Evolutionary conservation across 2,329 filamentous ascomycete genomes (phyloP).

Genomic region (Neonectria coccinea): DNA sequence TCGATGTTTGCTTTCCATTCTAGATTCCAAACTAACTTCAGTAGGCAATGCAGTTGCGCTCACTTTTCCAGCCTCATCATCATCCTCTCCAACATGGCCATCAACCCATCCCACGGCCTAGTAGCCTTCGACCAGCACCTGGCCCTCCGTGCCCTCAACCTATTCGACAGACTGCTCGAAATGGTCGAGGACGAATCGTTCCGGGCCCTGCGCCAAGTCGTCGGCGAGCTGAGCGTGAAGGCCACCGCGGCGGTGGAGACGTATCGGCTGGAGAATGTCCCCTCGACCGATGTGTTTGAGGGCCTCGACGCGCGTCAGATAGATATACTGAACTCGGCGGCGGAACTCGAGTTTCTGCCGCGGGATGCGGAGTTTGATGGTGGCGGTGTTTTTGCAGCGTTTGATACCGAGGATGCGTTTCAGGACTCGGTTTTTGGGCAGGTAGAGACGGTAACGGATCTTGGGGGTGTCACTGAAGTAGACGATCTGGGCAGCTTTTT

Average conservation of each 20-base stretch:
- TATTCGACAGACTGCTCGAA: conserved; percentile 45
- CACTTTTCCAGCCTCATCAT: conserved; percentile 52
- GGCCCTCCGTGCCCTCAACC: conserved; percentile 41
- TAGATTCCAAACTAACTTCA: conserved; percentile 8
- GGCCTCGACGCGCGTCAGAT: background rate
- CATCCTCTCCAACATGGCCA: conserved; percentile 49
- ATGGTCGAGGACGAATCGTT: conserved; percentile 37
- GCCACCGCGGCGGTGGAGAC: conserved; percentile 33
- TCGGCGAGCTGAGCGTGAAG: conserved; percentile 38
- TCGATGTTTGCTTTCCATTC: too few relatives aligned
- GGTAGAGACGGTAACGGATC: background rate
- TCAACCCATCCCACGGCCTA: conserved; percentile 43
- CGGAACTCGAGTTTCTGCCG: conserved; percentile 14
- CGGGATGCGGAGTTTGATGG: conserved; percentile 4
- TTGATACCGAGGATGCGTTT: conserved; percentile 14
- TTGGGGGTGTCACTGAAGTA: background rate
- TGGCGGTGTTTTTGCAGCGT: conserved; percentile 15
- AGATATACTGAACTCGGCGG: background rate
- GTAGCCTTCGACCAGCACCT: conserved; percentile 47
- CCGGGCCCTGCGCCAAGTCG: conserved; percentile 22
- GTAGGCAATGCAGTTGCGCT: conserved; percentile 47
- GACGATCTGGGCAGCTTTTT: conserved; percentile 15
- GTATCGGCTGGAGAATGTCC: conserved; percentile 13
- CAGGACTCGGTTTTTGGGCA: background rate
- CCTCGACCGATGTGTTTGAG: conserved; percentile 15